These are phyloP conservation scores for Trametes elegans DNA, from an alignment of 768 basidiomycete species.

Conservation along the genomic window DNA sequence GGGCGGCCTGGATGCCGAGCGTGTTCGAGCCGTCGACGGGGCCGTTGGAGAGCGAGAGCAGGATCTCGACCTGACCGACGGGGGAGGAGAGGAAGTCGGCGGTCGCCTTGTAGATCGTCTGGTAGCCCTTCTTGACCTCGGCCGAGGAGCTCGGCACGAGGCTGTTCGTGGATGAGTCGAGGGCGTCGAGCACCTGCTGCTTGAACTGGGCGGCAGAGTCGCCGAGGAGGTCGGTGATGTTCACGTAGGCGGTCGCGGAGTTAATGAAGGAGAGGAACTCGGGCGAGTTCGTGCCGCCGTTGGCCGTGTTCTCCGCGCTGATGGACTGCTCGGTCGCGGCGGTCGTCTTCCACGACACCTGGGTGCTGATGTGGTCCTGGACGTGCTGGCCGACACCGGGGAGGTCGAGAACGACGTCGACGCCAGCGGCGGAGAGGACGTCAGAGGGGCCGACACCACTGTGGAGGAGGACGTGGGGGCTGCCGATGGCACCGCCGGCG, in stretches of 20 bases:
- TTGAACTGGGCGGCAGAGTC: constrained; percentile 34
- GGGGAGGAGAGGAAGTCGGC: constrained; percentile 38
- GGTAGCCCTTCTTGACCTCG: constrained; percentile 51
- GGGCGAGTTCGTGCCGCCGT: constrained; percentile 22
- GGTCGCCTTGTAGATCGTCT: constrained; percentile 49
- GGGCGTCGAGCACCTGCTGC: constrained; percentile 31
- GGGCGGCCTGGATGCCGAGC: constrained; percentile 59
- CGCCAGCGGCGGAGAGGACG: constrained; percentile 44
- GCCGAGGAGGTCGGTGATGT: constrained; percentile 46
- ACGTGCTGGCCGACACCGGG: constrained; percentile 63
- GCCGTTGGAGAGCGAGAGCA: constrained; percentile 43
- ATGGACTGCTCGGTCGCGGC: constrained; percentile 38
- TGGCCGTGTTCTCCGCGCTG: constrained; percentile 27
- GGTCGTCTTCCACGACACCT: constrained; percentile 38
- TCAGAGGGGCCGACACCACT: constrained; percentile 60
- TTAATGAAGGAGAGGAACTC: constrained; percentile 57
- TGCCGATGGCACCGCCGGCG: constrained; percentile 47
- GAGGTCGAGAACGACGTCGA: constrained; percentile 45
- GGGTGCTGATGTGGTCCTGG: constrained; percentile 48
- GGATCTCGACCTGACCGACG: constrained; percentile 56
- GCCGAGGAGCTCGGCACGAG: constrained; percentile 45
- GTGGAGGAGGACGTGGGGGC: constrained; percentile 52
- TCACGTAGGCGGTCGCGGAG: constrained; percentile 60
- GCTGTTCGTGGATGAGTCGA: constrained; percentile 32
- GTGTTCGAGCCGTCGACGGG: constrained; percentile 36